Evolutionary conservation across 768 basidiomycete species (phyloP), one percentile per base, ranked within the genome.

Genomic region (Russula dissimulans): DNA sequence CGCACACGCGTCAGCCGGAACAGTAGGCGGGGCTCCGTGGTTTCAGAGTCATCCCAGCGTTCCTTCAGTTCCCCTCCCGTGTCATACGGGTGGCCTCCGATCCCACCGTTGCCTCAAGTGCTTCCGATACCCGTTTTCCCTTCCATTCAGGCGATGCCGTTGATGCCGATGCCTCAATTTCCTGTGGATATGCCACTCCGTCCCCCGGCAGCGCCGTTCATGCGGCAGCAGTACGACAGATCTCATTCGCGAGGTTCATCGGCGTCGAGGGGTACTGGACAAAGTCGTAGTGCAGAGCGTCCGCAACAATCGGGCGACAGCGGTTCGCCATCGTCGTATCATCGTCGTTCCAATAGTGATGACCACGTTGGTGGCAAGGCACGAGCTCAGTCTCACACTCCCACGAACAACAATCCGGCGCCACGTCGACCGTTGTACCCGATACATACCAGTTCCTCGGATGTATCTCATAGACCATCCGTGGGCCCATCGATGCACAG

Each of bases 161-260:
- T 65, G 1, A 55, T 65, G 45, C 65, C 65, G 1, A 55, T 65
- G 45, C 65, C 65, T 29, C 65, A 61, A 29, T 61, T 44, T 46
- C 47, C 53, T 44, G 54, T 61, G 66, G 61, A 67, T 39, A 61
- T 61, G 56, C 66, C 66, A 46, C 66, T 67, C 22, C 62, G 66
- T 26, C 66, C 66, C 29, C 66, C 66, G 9, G 29, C 65, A 0
- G 62, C 66, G 14, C 65, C 66, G 11, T 67, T 67, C 48, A 67
- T 67, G 66, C 52, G 57, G 17, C 64, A 66, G 15, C 61, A 59
- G 14, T 59, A 65, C 22, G 34, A 18, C n/a, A 49, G 56, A 38
- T 41, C 53, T 7, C 63, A 53, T 53, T 64, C 54, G n/a, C 63
- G 47, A 39, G 54, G 48, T 26, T 42, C 63, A 11, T 43, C 65